Evolutionary conservation across 257 asterid species (phyloP).

Genomic region (Cinchona pubescens): DNA sequence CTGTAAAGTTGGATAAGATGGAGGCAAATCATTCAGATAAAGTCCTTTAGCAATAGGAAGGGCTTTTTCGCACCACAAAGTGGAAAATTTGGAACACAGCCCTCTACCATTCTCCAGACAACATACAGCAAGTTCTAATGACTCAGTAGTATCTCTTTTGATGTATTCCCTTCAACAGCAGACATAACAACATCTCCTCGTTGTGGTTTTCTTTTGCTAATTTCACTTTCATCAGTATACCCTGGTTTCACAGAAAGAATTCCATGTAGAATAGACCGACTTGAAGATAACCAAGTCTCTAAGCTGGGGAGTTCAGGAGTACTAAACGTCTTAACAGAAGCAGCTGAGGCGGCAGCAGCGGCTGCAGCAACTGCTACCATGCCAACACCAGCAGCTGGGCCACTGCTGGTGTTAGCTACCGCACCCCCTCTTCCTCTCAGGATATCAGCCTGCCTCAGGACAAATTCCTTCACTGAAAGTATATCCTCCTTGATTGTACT

Average conservation of each 20-base stretch:
- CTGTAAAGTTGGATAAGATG: constrained; percentile 79
- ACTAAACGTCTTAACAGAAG: constrained; percentile 50
- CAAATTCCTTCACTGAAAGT: constrained; percentile 76
- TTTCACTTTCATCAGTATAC: constrained; percentile 29
- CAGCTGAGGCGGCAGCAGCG: constrained; percentile 85
- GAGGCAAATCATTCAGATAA: constrained; percentile 68
- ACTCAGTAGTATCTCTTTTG: constrained; percentile 43
- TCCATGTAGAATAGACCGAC: constrained; percentile 58
- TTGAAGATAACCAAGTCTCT: constrained; percentile 74
- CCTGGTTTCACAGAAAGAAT: constrained; percentile 57
- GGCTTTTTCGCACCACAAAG: constrained; percentile 77
- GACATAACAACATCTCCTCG: constrained; percentile 33
- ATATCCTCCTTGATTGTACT: constrained; percentile 63
- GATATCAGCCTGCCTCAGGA: constrained; percentile 67
- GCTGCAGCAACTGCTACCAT: constrained; percentile 95
- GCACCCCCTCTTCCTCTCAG: constrained; percentile 74
- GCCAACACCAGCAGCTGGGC: constrained; percentile 70
- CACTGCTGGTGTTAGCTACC: constrained; percentile 46
- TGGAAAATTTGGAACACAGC: constrained; percentile 64
- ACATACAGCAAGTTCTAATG: constrained; percentile 51
- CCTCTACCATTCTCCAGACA: constrained; percentile 54
- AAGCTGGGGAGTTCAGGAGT: constrained; percentile 79
- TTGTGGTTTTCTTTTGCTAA: constrained; percentile 21
- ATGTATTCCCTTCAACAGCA: constrained; percentile 34
- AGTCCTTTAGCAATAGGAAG: constrained; percentile 81